Evolutionary conservation across 208 protist species (phyloP).

Genomic region (Porcisia hertigi): DNA sequence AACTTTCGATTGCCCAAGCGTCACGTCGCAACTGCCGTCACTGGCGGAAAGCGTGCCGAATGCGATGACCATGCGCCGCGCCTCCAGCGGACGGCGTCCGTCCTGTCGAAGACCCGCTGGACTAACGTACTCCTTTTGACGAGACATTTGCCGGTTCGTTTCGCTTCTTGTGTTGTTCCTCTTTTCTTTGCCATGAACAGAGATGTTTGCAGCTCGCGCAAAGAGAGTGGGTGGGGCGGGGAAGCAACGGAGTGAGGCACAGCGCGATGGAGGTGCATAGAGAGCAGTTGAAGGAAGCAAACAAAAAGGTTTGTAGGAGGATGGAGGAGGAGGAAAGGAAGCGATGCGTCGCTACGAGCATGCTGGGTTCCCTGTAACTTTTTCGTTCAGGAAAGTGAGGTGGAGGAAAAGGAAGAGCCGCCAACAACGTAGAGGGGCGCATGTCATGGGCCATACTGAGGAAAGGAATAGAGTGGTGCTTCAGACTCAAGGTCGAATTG

Average conservation of each 20-base stretch:
- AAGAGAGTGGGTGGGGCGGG: neutral
- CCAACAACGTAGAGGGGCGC: neutral
- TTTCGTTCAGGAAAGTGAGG: neutral
- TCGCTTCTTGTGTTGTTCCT: neutral
- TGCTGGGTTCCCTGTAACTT: neutral
- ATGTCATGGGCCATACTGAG: neutral
- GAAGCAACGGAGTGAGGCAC: neutral
- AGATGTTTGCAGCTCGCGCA: neutral
- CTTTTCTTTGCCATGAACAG: neutral
- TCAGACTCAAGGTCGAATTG: neutral
- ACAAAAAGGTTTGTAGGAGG: neutral
- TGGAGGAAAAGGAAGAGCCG: neutral
- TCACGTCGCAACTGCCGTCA: slow-evolving; percentile 79
- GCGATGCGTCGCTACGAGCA: neutral
- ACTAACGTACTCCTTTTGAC: slow-evolving; percentile 85
- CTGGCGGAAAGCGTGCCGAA: slow-evolving; percentile 67
- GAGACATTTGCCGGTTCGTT: slow-evolving; percentile 14
- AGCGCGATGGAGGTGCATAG: neutral
- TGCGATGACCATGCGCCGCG: slow-evolving; percentile 55
- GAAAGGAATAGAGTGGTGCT: neutral
- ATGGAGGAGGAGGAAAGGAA: neutral
- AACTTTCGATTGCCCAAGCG: slow-evolving; percentile 56
- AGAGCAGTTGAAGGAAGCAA: slow-evolving; percentile 1
- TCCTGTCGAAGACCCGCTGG: slow-evolving; percentile 80
- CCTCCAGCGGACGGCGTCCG: slow-evolving; percentile 71